Conservation (phyloP, 805 yeast species). For the Teunomyces atbi region DNA sequence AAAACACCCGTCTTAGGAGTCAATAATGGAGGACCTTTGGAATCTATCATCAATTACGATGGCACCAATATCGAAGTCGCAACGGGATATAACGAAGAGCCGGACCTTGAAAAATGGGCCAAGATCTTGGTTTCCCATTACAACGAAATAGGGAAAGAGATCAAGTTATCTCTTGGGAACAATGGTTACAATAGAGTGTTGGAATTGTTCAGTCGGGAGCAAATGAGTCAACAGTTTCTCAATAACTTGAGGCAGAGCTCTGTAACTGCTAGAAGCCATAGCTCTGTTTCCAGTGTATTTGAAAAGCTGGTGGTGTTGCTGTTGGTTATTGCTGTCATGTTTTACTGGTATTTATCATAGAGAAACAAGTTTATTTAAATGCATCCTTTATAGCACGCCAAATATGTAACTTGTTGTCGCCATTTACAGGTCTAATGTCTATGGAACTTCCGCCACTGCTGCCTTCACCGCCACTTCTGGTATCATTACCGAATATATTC, state of each 20-base stretch:
- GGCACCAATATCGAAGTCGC: slow-evolving; percentile 33
- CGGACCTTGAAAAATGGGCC: slow-evolving; percentile 55
- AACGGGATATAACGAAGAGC: slow-evolving; percentile 63
- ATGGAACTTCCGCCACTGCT: not conserved
- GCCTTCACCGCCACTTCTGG: slow-evolving; percentile 11
- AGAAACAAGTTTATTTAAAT: slow-evolving; percentile 12
- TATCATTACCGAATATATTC: slow-evolving; percentile 8
- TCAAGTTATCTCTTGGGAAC: slow-evolving; percentile 26
- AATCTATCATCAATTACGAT: slow-evolving; percentile 52
- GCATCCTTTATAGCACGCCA: slow-evolving; percentile 32
- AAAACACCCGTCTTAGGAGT: slow-evolving; percentile 84
- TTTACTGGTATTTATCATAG: not conserved
- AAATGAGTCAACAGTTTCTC: slow-evolving; percentile 38
- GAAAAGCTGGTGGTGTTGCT: slow-evolving; percentile 10
- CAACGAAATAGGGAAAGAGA: slow-evolving; percentile 15
- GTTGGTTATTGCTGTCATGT: slow-evolving; percentile 1
- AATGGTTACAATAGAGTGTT: slow-evolving; percentile 39
- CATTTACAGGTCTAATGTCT: not conserved
- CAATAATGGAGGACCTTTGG: slow-evolving; percentile 90
- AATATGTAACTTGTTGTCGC: slow-evolving; percentile 9
- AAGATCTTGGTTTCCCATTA: slow-evolving; percentile 43
- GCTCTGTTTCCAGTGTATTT: slow-evolving; percentile 4
- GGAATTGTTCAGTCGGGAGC: slow-evolving; percentile 42
- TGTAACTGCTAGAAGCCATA: not conserved
- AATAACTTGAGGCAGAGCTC: slow-evolving; percentile 10